phyloP scores from a whole-genome alignment of 768 basidiomycete genomes.

The Mycena venus region DNA sequence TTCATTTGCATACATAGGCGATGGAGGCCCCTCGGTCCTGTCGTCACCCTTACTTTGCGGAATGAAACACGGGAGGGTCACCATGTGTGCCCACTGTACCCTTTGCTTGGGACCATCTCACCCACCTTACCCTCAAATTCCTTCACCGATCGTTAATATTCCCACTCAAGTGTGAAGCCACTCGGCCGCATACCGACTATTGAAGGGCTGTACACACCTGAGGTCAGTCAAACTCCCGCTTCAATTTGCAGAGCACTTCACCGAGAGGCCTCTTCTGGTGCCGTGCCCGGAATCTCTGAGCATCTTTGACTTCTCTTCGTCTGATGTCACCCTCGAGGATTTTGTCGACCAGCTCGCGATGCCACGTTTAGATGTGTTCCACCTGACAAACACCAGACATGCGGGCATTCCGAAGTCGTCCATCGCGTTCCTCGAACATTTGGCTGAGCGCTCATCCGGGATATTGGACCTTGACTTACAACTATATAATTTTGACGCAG shows the following conservation, averaged over 20 bases:
- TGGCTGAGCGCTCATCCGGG: background rate
- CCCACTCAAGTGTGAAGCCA: too few species aligned
- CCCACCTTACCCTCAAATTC: background rate
- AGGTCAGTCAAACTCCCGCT: background rate
- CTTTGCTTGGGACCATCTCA: background rate
- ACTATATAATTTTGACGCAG: background rate
- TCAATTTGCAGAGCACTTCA: background rate
- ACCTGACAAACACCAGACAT: background rate
- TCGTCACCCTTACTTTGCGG: background rate
- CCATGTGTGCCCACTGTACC: background rate
- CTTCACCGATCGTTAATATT: too few species aligned
- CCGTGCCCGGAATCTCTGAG: background rate
- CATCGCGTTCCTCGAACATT: background rate
- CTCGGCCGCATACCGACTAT: background rate
- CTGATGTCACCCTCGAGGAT: background rate
- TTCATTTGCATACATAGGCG: background rate
- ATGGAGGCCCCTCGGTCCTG: background rate
- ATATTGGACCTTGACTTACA: background rate
- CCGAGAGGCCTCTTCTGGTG: background rate
- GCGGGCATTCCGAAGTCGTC: background rate
- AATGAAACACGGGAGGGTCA: background rate
- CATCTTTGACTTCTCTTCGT: background rate
- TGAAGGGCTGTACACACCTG: background rate
- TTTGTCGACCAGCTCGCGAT: background rate
- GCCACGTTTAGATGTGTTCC: background rate